Base-by-base conservation (phyloP, 176 grass and related monocot species). In the Musa troglodytarum region DNA sequence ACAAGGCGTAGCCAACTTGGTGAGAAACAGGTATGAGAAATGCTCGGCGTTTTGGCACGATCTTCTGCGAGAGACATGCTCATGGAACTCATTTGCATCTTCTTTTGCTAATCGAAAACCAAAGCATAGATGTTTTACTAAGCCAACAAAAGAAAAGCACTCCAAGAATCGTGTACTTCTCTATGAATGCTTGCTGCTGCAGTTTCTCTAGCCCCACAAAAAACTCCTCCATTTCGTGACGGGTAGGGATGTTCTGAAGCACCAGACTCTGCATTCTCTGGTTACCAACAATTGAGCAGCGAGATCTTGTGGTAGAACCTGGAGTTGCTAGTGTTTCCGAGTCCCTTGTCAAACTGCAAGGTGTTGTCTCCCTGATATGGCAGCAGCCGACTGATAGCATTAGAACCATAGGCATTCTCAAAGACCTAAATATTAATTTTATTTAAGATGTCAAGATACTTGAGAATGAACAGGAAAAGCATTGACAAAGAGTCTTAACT, bases 281-380 rank as follows among this genome's bases (percentile, higher is more conserved):
- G 15, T 49, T 65, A 23, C 34, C 17, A 24, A 14, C 21, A n/a
- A 20, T 62, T 13, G 63, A 56, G 20, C 62, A 29, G 49, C 21
- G 71, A 28, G 72, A 49, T 17, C 50, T 69, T 9, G 64, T 83
- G 53, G 85, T 72, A 50, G 85, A 87, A 79, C 78, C 34, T 11
- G 81, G 85, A n/a, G 81, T 74, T 14, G 55, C 53, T 6, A 77
- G 34, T 43, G 50, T 59, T 72, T 80, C 85, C 7, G 75, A 73
- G 17, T 87, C 85, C 74, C 77, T 58, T 22, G 50, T 80, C 54
- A 78, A 56, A 78, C 72, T 83, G 73, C 85, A 84, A 34, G 85
- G 81, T 58, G 85, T 87, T 20, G 79, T 87, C 51, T 83, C 85
- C 50, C 85, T 83, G 34, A 54, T 65, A 77, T 76, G 80, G 66